Base-by-base conservation (phyloP, 257 asterid genomes). In the Linderniella brevidens region DNA sequence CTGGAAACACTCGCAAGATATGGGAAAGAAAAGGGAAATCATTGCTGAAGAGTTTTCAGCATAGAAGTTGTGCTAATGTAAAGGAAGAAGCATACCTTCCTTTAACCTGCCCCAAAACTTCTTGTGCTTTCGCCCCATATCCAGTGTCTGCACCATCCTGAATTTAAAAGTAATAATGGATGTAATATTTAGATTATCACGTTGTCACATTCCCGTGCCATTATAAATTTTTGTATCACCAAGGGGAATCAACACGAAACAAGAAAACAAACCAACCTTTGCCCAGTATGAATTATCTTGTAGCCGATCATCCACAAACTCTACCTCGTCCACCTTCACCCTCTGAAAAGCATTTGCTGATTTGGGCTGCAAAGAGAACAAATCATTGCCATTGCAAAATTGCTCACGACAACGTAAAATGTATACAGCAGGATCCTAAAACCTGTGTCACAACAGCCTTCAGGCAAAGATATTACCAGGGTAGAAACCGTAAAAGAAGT, bases 41-140 rank as follows among this genome's bases (percentile, higher is more conserved):
- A 25, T 25, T 25, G 32, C 32, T 6, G 32, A 25, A 25, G 6
- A 25, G 32, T 2, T 25, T 25, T 25, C 32, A 6, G 32, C 6
- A 25, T 25, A 25, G 13, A 39, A 39, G 15, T 13, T 39, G 15
- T 39, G 11, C 12, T 15, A 9, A 37, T 37, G 35, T 43, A 8
- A 37, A 38, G 16, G 13, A 44, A 43, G 55, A 57, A 57, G 49
- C 65, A 46, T 65, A 90, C 99, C 93, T 85, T 71, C 99, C 96
- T 67, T 59, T 77, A 63, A 90, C 99, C 66, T 81, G 94, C 52
- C 99, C 99, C 68, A 90, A 52, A 52, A 90, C 62, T 70, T 81
- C 99, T 66, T 90, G 94, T 40, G 96, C 96, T 76, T 85, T 90
- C n/a, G 99, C 99, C 46, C 99, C 96, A 61, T 90, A 90, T 49